Evolutionary conservation across 129 eudicot species (phyloP).

Genomic region (Arctium lappa): DNA sequence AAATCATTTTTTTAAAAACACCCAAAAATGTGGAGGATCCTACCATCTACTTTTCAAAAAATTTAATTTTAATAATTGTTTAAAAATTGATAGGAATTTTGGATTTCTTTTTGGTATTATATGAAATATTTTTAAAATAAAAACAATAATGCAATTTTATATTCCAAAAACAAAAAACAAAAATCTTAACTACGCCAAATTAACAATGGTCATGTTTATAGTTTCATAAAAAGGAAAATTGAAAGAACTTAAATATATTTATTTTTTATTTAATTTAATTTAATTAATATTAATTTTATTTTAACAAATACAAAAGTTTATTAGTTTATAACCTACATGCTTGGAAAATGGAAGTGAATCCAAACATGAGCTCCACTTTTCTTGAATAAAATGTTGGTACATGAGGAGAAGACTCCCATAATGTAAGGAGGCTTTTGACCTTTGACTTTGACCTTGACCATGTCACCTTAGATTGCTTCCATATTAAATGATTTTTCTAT

Average conservation of each 20-base stretch:
- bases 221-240: neutral
- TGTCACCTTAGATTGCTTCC: neutral
- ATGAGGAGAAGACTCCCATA: neutral
- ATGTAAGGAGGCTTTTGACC: constrained; percentile 6
- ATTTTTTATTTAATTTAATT: too few relatives aligned
- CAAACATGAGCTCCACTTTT: neutral
- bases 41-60: neutral
- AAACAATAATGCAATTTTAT: neutral
- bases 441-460: neutral
- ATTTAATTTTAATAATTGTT: neutral
- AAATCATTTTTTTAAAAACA: neutral
- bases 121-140: neutral
- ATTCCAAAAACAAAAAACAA: neutral
- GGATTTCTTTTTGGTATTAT: neutral
- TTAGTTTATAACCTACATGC: neutral
- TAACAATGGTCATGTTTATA: too few relatives aligned
- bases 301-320: neutral
- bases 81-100: neutral
- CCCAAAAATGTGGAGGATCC: neutral
- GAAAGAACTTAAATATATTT: too few relatives aligned
- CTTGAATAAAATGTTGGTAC: constrained; percentile 3
- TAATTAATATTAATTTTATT: too few relatives aligned
- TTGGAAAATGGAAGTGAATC: neutral
- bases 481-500: neutral
- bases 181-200: too few relatives aligned